Percentiles rank a stretch among this genome's conserved stretches.
Evolutionary conservation across 768 basidiomycete genomes (phyloP).

Genomic region (Gelatoporia subvermispora): DNA sequence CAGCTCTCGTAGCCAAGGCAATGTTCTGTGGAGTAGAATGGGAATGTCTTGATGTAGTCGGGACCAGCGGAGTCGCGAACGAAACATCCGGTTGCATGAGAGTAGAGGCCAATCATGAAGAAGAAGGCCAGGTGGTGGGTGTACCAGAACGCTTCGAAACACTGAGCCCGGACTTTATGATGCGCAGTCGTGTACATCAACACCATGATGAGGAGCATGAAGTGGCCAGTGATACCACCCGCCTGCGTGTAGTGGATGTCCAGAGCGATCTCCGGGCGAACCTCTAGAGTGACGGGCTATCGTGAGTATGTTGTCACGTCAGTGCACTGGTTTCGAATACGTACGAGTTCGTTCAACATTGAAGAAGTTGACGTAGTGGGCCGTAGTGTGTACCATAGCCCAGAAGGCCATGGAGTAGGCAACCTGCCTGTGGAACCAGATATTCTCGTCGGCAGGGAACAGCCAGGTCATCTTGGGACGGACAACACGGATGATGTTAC

Average conservation of each 20-base stretch:
- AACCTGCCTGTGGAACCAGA: slow-evolving; percentile 94
- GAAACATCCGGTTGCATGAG: slow-evolving; percentile 92
- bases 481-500: slow-evolving; percentile 80
- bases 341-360: slow-evolving; percentile 84
- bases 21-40: slow-evolving; percentile 83
- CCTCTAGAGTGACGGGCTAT: slow-evolving; percentile 46
- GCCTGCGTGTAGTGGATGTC: slow-evolving; percentile 86
- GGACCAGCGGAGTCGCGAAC: slow-evolving; percentile 81
- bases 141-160: slow-evolving; percentile 97
- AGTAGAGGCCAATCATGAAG: slow-evolving; percentile 87
- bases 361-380: slow-evolving; percentile 92
- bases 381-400: slow-evolving; percentile 88
- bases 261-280: slow-evolving; percentile 70
- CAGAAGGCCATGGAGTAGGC: slow-evolving; percentile 94
- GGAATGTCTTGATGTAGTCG: slow-evolving; percentile 66
- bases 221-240: slow-evolving; percentile 92
- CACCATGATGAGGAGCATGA: slow-evolving; percentile 93
- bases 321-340: slow-evolving; percentile 18
- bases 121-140: slow-evolving; percentile 93
- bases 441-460: slow-evolving; percentile 90
- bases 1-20: slow-evolving; percentile 91
- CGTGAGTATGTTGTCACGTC: not conserved
- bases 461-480: slow-evolving; percentile 78
- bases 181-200: slow-evolving; percentile 91
- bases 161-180: slow-evolving; percentile 80